These are phyloP conservation scores for Saprolegnia diclina DNA, from an alignment of 352 stramenopile genomes.

Conservation along the genomic window DNA sequence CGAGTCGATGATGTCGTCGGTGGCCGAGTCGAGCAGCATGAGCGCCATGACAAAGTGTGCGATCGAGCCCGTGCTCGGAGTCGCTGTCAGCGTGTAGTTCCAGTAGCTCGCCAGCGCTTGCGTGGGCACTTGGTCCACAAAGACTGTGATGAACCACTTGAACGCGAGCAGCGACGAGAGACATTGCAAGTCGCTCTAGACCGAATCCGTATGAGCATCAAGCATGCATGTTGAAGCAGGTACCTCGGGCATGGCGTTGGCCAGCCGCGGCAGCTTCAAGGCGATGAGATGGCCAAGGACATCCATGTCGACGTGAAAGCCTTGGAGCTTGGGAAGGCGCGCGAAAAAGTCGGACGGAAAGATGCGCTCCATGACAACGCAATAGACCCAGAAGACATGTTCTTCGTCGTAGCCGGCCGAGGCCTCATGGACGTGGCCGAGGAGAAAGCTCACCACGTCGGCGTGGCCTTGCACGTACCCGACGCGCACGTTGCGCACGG, in stretches of 20 bases:
- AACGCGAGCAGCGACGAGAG: slow-evolving; percentile 58
- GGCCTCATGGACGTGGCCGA: slow-evolving; percentile 32
- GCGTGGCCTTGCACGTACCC: slow-evolving; percentile 71
- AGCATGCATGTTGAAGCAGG: background rate
- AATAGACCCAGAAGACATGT: slow-evolving; percentile 67
- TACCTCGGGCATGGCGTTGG: slow-evolving; percentile 46
- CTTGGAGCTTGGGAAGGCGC: slow-evolving; percentile 54
- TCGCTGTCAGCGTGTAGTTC: slow-evolving; percentile 47
- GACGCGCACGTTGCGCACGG: slow-evolving; percentile 56
- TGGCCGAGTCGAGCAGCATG: slow-evolving; percentile 46
- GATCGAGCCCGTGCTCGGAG: slow-evolving; percentile 43
- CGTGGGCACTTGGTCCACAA: slow-evolving; percentile 52
- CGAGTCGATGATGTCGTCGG: slow-evolving; percentile 15
- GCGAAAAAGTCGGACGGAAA: slow-evolving; percentile 74
- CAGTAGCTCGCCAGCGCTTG: slow-evolving; percentile 47
- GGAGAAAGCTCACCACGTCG: slow-evolving; percentile 62
- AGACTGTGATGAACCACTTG: slow-evolving; percentile 76
- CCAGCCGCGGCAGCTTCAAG: slow-evolving; percentile 46
- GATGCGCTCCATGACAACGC: slow-evolving; percentile 58
- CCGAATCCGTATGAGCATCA: background rate
- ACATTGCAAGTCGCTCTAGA: slow-evolving; percentile 47
- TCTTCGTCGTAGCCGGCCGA: slow-evolving; percentile 40
- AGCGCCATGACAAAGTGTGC: slow-evolving; percentile 57
- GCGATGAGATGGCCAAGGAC: slow-evolving; percentile 49
- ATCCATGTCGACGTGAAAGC: slow-evolving; percentile 65